These are phyloP conservation scores for Aureobasidium sp. DNA, from an alignment of 2,329 filamentous ascomycete species.

Conservation along the genomic window DNA sequence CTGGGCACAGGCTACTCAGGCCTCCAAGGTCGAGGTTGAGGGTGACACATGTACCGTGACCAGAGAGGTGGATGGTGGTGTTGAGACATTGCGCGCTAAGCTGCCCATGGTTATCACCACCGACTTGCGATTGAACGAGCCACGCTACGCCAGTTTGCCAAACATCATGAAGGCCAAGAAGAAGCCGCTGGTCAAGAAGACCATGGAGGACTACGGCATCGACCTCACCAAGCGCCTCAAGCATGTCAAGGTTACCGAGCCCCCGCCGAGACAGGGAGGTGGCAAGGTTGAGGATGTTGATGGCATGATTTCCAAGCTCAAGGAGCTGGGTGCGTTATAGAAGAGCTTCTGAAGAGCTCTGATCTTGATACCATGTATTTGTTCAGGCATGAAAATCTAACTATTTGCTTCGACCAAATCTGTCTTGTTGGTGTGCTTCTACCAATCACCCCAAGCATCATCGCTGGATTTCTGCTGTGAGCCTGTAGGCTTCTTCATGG, in stretches of 20 bases:
- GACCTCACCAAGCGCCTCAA: slow-evolving; percentile 71
- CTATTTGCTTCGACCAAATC: neutral
- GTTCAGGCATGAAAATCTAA: slow-evolving; percentile 11
- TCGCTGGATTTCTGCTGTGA: slow-evolving; percentile 36
- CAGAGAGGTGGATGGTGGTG: slow-evolving; percentile 90
- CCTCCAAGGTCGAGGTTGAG: slow-evolving; percentile 72
- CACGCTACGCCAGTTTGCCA: slow-evolving; percentile 86
- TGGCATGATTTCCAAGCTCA: slow-evolving; percentile 86
- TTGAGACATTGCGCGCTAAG: slow-evolving; percentile 78
- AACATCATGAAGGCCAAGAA: slow-evolving; percentile 99
- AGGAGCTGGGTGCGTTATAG: slow-evolving; percentile 88
- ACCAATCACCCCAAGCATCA: slow-evolving; percentile 52
- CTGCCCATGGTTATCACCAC: slow-evolving; percentile 93
- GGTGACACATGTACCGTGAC: slow-evolving; percentile 68
- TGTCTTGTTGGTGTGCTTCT: slow-evolving; percentile 6
- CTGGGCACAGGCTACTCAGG: slow-evolving; percentile 94
- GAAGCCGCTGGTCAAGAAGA: slow-evolving; percentile 95
- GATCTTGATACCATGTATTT: slow-evolving; percentile 12
- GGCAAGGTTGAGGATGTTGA: slow-evolving; percentile 97
- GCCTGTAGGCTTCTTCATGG: slow-evolving; percentile 47
- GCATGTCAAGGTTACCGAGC: slow-evolving; percentile 85
- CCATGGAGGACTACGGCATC: slow-evolving; percentile 71
- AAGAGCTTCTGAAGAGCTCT: neutral
- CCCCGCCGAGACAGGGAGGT: slow-evolving; percentile 78
- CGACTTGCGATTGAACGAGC: slow-evolving; percentile 89